Evolutionary conservation across 768 basidiomycete species (phyloP), one percentile per base, ranked within the genome.

Genomic region (Tylopilus sp.): DNA sequence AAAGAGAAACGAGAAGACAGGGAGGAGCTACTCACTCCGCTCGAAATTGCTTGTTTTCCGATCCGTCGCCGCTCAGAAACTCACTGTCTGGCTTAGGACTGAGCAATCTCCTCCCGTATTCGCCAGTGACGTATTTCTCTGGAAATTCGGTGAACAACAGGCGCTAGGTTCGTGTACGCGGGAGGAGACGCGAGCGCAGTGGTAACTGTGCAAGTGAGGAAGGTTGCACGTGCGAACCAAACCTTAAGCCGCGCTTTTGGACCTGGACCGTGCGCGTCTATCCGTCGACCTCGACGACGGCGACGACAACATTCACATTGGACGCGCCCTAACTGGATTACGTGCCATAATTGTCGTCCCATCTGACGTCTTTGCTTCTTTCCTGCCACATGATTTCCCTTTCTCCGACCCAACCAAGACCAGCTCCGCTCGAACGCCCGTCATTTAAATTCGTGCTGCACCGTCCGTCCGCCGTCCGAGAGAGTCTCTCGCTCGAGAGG

Each of bases 1-100:
- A 41, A 38, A 12, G 19, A 22, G n/a, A 24, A n/a, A 50, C 25
- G 45, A 52, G 53, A 55, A 38, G 22, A 30, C 30, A 22, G 46
- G 34, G 42, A 41, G 19, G 36, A 46, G 28, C 13, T 55, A 71
- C 68, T 69, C 68, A 70, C 68, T 70, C 68, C 68, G 68, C 68
- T 62, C 70, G 59, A 70, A 70, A 70, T 65, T 66, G 70, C 70
- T 59, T 50, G 55, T 56, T 68, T 68, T 71, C 68, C 67, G 67
- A 69, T 69, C 60, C 60, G 68, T 62, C 68, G 70, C 70, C 70
- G 68, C 68, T 70, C 68, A 68, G 68, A 70, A 45, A 70, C 62
- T 61, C 29, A 43, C 42, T 44, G 45, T 42, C 45, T 58, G 49
- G 60, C 60, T 54, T 45, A 46, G 10, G 40, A 48, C 38, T 47